Percentiles rank a stretch among this genome's conserved stretches.
Conservation (phyloP, 1,284 basidiomycete genomes). For the Mycocalia duriaeana region DNA sequence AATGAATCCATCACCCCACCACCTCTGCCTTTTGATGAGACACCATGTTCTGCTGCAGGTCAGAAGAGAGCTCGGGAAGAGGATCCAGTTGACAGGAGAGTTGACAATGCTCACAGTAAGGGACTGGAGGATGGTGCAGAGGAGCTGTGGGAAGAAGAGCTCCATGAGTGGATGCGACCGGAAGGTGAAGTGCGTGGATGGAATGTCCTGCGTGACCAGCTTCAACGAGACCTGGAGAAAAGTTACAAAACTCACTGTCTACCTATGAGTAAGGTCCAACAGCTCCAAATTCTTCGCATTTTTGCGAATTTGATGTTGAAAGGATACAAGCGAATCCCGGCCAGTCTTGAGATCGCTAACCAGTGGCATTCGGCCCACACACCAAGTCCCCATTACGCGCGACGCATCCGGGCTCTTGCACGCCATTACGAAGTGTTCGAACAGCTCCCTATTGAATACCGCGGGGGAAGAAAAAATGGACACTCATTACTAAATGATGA, state of each 20-base stretch:
- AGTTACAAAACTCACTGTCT: background rate
- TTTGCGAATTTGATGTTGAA: background rate
- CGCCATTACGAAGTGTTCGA: background rate
- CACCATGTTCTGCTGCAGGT: too few species aligned
- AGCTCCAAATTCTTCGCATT: background rate
- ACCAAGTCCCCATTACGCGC: background rate
- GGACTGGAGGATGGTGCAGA: background rate
- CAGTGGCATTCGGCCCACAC: background rate
- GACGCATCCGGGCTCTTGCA: background rate
- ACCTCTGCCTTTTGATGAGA: background rate
- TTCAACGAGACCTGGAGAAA: background rate
- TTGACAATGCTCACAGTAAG: background rate
- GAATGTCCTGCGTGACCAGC: background rate
- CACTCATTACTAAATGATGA: constrained; percentile 8
- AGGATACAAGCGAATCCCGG: background rate
- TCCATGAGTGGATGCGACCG: background rate
- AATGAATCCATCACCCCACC: background rate
- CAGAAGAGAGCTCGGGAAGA: background rate
- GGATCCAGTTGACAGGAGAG: background rate
- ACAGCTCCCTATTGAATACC: constrained; percentile 3
- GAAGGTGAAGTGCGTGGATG: background rate
- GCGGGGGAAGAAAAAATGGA: constrained; percentile 6
- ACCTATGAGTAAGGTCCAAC: background rate
- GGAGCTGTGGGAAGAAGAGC: background rate
- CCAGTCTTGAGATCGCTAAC: background rate